Evolutionary conservation across 208 protist species (phyloP).

Genomic region (Leishmania gerbilli): DNA sequence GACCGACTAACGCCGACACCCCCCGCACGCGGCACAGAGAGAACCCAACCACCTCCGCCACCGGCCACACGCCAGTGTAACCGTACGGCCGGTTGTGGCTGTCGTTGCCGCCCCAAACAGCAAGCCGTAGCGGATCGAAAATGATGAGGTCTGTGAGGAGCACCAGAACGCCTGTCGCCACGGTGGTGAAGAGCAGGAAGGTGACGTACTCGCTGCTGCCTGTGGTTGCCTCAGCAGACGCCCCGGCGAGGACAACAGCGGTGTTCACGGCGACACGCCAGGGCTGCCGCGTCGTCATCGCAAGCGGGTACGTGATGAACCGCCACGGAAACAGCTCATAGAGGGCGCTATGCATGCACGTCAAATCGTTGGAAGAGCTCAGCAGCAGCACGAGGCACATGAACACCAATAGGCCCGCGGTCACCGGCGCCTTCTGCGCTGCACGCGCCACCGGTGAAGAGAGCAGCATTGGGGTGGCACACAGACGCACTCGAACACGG

Average conservation of each 20-base stretch:
- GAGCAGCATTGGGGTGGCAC: neutral
- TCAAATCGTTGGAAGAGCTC: neutral
- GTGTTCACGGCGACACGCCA: conserved; percentile 18
- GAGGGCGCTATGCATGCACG: conserved; percentile 2
- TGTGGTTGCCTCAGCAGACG: conserved; percentile 30
- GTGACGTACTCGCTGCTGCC: conserved; percentile 31
- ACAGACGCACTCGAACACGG: neutral
- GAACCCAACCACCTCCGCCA: conserved; percentile 34
- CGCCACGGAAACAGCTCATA: conserved; percentile 7
- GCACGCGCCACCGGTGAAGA: neutral
- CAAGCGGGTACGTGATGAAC: conserved; percentile 23
- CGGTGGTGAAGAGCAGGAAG: conserved; percentile 25
- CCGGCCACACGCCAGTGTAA: conserved; percentile 46
- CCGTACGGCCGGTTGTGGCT: neutral
- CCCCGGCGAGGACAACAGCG: conserved; percentile 27
- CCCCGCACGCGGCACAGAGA: conserved; percentile 25
- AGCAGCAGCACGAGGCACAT: conserved; percentile 6
- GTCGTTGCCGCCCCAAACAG: neutral
- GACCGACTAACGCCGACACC: neutral
- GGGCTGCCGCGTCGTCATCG: conserved; percentile 9
- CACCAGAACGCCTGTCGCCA: conserved; percentile 25
- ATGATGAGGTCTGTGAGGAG: conserved; percentile 24
- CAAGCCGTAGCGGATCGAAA: neutral
- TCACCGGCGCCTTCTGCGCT: conserved; percentile 11
- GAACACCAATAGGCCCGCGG: neutral